Percentiles rank a stretch among this genome's conserved stretches.
Evolutionary conservation across 208 protist species (phyloP).

Genomic region (Trypanosomatidae sp.): DNA sequence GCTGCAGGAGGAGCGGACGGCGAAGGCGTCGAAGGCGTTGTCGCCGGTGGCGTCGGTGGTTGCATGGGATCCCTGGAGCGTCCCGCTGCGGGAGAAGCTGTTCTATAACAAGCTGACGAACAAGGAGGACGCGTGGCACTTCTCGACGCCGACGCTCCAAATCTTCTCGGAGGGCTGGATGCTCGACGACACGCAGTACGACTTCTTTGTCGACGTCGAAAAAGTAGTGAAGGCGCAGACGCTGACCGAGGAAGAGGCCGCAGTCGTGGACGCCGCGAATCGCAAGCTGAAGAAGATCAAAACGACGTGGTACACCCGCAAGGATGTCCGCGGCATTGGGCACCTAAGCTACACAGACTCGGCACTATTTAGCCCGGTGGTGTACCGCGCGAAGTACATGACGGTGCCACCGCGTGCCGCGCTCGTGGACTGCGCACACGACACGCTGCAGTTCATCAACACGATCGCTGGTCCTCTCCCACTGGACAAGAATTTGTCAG

Average conservation of each 20-base stretch:
- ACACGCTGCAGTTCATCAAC: slow-evolving; percentile 45
- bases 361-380: slow-evolving; percentile 49
- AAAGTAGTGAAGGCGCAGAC: slow-evolving; percentile 30
- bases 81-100: slow-evolving; percentile 43
- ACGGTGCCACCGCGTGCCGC: slow-evolving; percentile 35
- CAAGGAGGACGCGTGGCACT: slow-evolving; percentile 23
- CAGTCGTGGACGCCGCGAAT: slow-evolving; percentile 16
- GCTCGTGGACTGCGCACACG: slow-evolving; percentile 44
- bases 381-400: slow-evolving; percentile 37
- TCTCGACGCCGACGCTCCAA: slow-evolving; percentile 53
- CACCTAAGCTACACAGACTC: slow-evolving; percentile 59
- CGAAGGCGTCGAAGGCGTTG: slow-evolving; percentile 24
- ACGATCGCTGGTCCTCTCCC: slow-evolving; percentile 12
- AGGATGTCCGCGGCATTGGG: slow-evolving; percentile 24
- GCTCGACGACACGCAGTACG: slow-evolving; percentile 26
- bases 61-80: slow-evolving; percentile 77
- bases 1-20: slow-evolving; percentile 26
- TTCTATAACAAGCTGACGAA: slow-evolving; percentile 39
- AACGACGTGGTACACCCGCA: slow-evolving; percentile 29
- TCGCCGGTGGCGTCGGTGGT: no score
- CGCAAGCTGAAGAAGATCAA: slow-evolving; percentile 8
- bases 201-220: slow-evolving; percentile 41
- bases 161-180: slow-evolving; percentile 70
- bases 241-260: slow-evolving; percentile 23
- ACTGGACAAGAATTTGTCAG: slow-evolving; percentile 4